Evolutionary conservation across 2,329 filamentous ascomycete genomes (phyloP).

Genomic region (Cercospora sp.): DNA sequence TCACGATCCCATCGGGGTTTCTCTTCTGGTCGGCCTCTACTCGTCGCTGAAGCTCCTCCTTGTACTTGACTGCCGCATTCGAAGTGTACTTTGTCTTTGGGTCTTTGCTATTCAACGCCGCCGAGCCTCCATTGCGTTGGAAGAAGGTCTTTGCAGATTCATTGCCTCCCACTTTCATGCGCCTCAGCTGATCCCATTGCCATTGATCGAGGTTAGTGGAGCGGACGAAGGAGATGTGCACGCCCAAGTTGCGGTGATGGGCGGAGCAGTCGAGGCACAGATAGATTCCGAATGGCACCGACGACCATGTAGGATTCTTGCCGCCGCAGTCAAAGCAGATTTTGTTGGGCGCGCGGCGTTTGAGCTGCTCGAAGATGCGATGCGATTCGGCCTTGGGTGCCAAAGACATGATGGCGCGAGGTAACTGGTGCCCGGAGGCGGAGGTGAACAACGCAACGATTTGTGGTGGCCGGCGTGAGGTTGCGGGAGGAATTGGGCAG

Average conservation of each 20-base stretch:
- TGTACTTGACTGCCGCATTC: constrained; percentile 92
- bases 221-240: constrained; percentile 98
- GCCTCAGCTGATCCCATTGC: constrained; percentile 97
- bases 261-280: constrained; percentile 97
- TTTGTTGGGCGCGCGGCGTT: constrained; percentile 94
- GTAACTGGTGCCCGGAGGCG: constrained; percentile 7
- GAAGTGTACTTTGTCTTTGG: constrained; percentile 96
- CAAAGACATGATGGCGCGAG: constrained; percentile 51
- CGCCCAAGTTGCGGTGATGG: constrained; percentile 94
- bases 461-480: background rate
- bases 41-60: constrained; percentile 88
- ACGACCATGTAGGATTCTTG: constrained; percentile 98
- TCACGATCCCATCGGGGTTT: constrained; percentile 82
- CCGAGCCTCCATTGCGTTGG: constrained; percentile 91
- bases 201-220: constrained; percentile 97
- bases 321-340: constrained; percentile 97
- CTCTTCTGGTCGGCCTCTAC: constrained; percentile 80
- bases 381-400: constrained; percentile 94
- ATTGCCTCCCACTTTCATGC: constrained; percentile 98
- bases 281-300: constrained; percentile 87
- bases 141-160: constrained; percentile 98
- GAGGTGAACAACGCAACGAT: background rate
- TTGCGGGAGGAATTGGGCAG: background rate
- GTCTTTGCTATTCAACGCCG: constrained; percentile 93
- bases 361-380: constrained; percentile 97